Base-by-base conservation (phyloP, 805 yeast species). In the Ogataea chonburiensis region DNA sequence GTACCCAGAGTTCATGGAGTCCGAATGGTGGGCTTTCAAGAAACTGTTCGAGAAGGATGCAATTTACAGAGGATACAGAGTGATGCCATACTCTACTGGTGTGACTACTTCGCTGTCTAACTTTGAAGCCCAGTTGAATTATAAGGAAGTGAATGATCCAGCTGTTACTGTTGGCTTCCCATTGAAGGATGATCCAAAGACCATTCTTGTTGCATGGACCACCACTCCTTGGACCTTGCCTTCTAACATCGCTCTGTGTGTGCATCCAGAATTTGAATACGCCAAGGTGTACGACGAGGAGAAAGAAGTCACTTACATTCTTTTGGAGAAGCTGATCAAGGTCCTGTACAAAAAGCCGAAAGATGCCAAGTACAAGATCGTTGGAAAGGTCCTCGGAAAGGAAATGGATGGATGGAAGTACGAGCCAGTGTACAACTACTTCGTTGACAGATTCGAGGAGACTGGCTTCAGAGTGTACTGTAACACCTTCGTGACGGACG, bases 201-300 rank as follows among this genome's bases (percentile, higher is more conserved):
- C 95, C 36, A 70, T 75, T 48, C 70, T 93, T 49, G 89, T 93
- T 24, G 98, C 98, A 7, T 93, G 99, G 99, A 93, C 99, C 28
- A 93, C 99, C 43, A 93, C 99, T 17, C 99, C 99, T 35, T 93
- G 99, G 99, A 94, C 99, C 33, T 72, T 93, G 58, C 98, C 98
- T 26, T 85, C 96, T 18, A 91, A 93, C 63, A 67, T 93, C 60
- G 91, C 89, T 10, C 74, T 93, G 45, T 89, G 95, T 57, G 98
- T 93, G 28, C 77, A 93, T 68, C 94, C 96, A 36, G 76, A 79
- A 8, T 79, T 87, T 45, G 97, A 88, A 66, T 93, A 93, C 57
- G 84, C 85, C 52, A 94, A 93, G 71, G 86, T 93, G 47, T 81
- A 70, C 52, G 97, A 93, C 60, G 97, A 91, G 68, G 87, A 79